Percentiles rank a stretch among this genome's conserved stretches.
These are phyloP conservation scores for Fraxinus excelsior DNA, from an alignment of 257 asterid genomes.

Conservation along the genomic window DNA sequence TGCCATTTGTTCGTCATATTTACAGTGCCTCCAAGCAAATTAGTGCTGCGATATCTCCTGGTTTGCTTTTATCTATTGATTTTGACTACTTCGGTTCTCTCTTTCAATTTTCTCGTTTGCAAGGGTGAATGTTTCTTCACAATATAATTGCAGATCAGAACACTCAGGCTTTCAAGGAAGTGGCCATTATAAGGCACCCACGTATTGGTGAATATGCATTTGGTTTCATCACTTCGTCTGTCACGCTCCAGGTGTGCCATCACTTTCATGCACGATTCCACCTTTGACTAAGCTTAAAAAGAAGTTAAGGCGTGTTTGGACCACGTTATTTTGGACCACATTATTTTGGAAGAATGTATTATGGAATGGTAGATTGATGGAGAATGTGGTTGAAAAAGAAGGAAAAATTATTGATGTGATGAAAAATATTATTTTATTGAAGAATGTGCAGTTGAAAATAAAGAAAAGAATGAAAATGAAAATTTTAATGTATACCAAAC, in stretches of 20 bases:
- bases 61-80: constrained; percentile 34
- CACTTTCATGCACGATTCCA: background rate
- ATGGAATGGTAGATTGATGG: no score
- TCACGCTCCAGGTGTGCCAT: constrained; percentile 59
- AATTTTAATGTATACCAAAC: no score
- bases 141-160: constrained; percentile 57
- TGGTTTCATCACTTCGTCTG: constrained; percentile 77
- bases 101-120: constrained; percentile 5
- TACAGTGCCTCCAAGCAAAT: constrained; percentile 85
- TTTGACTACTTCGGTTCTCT: background rate
- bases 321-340: no score
- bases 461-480: no score
- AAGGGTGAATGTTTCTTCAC: constrained; percentile 19
- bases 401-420: no score
- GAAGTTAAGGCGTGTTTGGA: no score
- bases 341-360: no score
- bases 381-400: no score
- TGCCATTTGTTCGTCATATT: constrained; percentile 83
- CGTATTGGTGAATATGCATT: constrained; percentile 85
- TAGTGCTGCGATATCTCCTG: constrained; percentile 84
- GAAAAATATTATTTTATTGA: no score
- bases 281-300: background rate
- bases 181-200: constrained; percentile 80
- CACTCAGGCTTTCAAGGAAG: constrained; percentile 77
- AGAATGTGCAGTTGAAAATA: no score